Base-by-base conservation (phyloP, 2,329 filamentous ascomycete species). In the Allantophomopsis cytisporea region DNA sequence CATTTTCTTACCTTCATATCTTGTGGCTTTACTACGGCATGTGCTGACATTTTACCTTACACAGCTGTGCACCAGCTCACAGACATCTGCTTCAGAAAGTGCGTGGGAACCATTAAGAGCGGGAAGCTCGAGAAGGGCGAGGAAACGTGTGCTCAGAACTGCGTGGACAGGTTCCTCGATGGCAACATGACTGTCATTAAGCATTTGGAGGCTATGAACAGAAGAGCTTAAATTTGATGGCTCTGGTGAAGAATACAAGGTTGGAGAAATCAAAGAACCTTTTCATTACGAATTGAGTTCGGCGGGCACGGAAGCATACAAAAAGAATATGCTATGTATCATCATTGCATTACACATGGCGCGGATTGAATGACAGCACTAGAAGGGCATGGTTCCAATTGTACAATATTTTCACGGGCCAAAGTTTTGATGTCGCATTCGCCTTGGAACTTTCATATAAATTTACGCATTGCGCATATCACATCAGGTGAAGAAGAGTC, bases 1-100 rank as follows among this genome's bases (percentile, higher is more conserved):
- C 11, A n/a, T 28, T 20, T 14, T 37, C 21, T 28, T 35, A 14
- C n/a, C 36, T 28, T 44, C 3, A 31, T 37, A 34, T 15, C 32
- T n/a, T 13, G 5, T 34, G 32, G n/a, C 11, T 13, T 34, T 8
- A 3, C 14, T 18, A 10, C n/a, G 32, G 32, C 32, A 18, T 13
- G 14, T 28, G 11, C 11, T 28, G 8, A 28, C 23, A 6, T 28
- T 15, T 21, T 23, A 32, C 20, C 17, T 45, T 47, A 3, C 37
- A 47, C 39, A 76, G 77, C 69, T n/a, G 73, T 81, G 43, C 78
- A 82, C 60, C 63, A 64, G 48, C 64, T 82, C 30, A 76, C 76
- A 34, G 82, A 91, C 53, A 74, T 83, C 44, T 98, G 91, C 73
- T 98, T 88, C 79, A 86, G 80, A 57, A 96, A 95, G 66, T 98